Conservation (phyloP, 2,329 filamentous ascomycete species). For the Arthrobotrys sinensis region DNA sequence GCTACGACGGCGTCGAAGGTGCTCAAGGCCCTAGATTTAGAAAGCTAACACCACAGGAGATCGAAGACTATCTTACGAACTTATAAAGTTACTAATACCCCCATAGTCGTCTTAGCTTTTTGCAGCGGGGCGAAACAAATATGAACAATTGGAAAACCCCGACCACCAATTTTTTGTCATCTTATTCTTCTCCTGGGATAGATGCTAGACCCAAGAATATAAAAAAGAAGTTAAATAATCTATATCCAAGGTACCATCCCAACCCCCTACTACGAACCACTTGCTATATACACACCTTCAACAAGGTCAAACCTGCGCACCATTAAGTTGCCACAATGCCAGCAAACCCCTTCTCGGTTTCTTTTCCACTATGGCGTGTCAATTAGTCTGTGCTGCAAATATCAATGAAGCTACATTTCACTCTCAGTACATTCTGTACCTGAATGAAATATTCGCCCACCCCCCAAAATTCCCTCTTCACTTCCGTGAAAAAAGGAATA, state of each 20-base stretch:
- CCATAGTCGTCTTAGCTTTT: too few relatives aligned
- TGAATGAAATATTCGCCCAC: conserved; percentile 4
- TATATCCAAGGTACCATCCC: neutral
- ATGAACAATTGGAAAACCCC: too few relatives aligned
- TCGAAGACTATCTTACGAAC: conserved; percentile 99
- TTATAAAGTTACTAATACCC: conserved; percentile 74
- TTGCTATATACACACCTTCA: neutral
- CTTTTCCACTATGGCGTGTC: conserved; percentile 58
- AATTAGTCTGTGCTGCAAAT: conserved; percentile 61
- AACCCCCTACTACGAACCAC: neutral
- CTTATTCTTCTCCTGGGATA: neutral
- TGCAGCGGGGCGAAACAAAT: too few relatives aligned
- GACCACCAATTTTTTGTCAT: neutral
- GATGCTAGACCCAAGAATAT: neutral
- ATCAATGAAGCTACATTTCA: neutral
- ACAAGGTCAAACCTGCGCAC: conserved; percentile 37
- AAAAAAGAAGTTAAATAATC: conserved; percentile 6
- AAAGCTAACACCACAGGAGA: conserved; percentile 96
- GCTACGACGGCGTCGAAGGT: conserved; percentile 89
- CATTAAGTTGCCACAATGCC: conserved; percentile 62
- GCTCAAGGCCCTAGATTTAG: conserved; percentile 89
- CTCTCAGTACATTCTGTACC: too few relatives aligned
- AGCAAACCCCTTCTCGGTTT: conserved; percentile 44
- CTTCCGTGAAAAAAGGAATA: neutral
- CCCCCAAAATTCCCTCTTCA: neutral